Evolutionary conservation across 257 asterid genomes (phyloP).

Genomic region (Fraxinus cuspidata): DNA sequence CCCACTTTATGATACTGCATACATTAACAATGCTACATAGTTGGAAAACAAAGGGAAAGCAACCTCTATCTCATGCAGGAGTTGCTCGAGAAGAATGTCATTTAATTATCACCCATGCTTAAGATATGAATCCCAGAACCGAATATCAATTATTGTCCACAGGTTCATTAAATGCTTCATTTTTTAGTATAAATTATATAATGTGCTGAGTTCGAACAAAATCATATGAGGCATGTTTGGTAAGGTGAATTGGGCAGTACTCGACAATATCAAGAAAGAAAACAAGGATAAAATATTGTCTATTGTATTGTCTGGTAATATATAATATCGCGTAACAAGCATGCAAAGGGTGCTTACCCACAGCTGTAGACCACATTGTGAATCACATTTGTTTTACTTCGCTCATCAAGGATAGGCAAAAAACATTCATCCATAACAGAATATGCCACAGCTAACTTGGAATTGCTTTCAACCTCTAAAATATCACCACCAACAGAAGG

Average conservation of each 20-base stretch:
- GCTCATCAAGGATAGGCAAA: conserved; percentile 57
- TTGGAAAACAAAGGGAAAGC: conserved; percentile 19
- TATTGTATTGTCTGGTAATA: background rate
- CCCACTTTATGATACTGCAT: conserved; percentile 12
- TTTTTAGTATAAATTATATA: background rate
- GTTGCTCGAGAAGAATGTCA: background rate
- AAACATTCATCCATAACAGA: conserved; percentile 68
- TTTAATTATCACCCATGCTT: conserved; percentile 19
- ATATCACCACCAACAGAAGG: conserved; percentile 35
- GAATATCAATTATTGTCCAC: background rate
- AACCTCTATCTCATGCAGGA: background rate
- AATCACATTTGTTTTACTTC: conserved; percentile 66
- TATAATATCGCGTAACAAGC: conserved; percentile 6
- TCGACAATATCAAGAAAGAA: background rate
- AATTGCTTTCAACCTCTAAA: conserved; percentile 48
- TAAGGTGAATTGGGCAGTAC: background rate
- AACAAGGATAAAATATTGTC: background rate
- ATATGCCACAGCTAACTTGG: conserved; percentile 66
- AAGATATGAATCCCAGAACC: conserved; percentile 10
- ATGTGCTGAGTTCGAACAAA: background rate
- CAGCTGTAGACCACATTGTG: conserved; percentile 62
- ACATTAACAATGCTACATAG: conserved; percentile 15
- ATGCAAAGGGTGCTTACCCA: conserved; percentile 48
- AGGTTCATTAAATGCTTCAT: background rate
- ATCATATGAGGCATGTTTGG: background rate